These are phyloP conservation scores for Biscogniauxia mediterranea DNA, from an alignment of 2,329 filamentous ascomycete genomes.

Conservation along the genomic window DNA sequence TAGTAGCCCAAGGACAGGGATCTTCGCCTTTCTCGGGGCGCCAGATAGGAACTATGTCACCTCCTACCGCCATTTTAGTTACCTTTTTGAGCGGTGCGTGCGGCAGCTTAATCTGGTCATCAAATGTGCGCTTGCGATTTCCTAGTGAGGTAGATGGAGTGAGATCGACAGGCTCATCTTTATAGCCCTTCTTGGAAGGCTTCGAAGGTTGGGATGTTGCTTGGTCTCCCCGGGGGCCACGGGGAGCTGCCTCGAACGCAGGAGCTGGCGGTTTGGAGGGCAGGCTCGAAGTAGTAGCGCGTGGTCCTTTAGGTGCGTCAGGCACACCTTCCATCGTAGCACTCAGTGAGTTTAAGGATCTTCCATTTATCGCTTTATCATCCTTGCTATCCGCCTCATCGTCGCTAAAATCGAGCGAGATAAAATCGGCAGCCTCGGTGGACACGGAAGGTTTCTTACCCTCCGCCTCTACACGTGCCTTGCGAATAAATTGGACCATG, in stretches of 20 bases:
- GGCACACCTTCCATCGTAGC: slow-evolving; percentile 27
- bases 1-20: slow-evolving; percentile 61
- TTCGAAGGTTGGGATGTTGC: slow-evolving; percentile 8
- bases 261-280: slow-evolving; percentile 17
- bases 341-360: neutral
- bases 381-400: slow-evolving; percentile 42
- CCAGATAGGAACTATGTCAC: slow-evolving; percentile 54
- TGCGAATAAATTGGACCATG: slow-evolving; percentile 87
- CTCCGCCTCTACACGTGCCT: slow-evolving; percentile 68
- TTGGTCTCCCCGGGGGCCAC: slow-evolving; percentile 1
- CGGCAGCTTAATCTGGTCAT: slow-evolving; percentile 64
- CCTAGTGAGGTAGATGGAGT: slow-evolving; percentile 50
- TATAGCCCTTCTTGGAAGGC: slow-evolving; percentile 7
- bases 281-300: slow-evolving; percentile 7
- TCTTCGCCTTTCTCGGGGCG: slow-evolving; percentile 40
- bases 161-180: slow-evolving; percentile 28
- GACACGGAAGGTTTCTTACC: slow-evolving; percentile 49
- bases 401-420: slow-evolving; percentile 74
- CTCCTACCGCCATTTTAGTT: slow-evolving; percentile 49
- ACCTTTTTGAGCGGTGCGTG: slow-evolving; percentile 52
- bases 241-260: neutral
- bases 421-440: slow-evolving; percentile 75
- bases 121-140: slow-evolving; percentile 70
- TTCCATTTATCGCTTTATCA: slow-evolving; percentile 14
- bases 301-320: slow-evolving; percentile 37